Base-by-base conservation (phyloP, 2,329 filamentous ascomycete genomes). In the Trichoderma sp. region DNA sequence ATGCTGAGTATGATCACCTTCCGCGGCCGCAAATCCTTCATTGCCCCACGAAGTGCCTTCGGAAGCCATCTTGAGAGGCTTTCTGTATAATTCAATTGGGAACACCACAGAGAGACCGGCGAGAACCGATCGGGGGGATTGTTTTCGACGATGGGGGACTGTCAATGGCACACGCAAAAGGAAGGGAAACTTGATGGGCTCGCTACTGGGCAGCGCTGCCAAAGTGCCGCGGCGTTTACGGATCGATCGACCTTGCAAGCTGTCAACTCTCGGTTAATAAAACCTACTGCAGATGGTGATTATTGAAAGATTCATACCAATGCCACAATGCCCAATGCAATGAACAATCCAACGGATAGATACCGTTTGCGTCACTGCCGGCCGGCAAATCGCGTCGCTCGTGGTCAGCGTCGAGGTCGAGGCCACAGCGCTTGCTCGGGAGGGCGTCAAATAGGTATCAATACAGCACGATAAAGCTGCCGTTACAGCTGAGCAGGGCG, bases 1-100 rank as follows among this genome's bases (percentile, higher is more conserved):
- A 87, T 87, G 85, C 84, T 89, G 86, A 84, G 82, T 85, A 84
- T 88, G 86, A 81, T 87, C 87, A 83, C 90, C 91, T 84, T 89
- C 87, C 80, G 88, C 87, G 81, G 86, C 86, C 80, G 85, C 88
- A 83, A 87, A 87, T 84, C 88, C 87, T 84, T 87, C 86, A 83
- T 88, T 86, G 81, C 85, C 86, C 87, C 88, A 90, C 78, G 86
- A 82, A 82, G 81, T 83, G 60, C 60, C 71, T 81, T 85, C 84
- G 77, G 84, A 83, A 78, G 83, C 82, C 84, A 85, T 85, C 65
- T 76, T 79, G 76, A 60, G 74, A 77, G 66, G 75, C 73, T 64
- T 38, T 75, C 31, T 68, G 45, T 72, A 71, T 64, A 75, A 12
- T 72, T 63, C 33, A 72, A 72, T 60, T 73, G 38, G 33, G 27